Evolutionary conservation across 208 protist species (phyloP), one percentile per base, ranked within the genome.

Genomic region (Leishmania major): DNA sequence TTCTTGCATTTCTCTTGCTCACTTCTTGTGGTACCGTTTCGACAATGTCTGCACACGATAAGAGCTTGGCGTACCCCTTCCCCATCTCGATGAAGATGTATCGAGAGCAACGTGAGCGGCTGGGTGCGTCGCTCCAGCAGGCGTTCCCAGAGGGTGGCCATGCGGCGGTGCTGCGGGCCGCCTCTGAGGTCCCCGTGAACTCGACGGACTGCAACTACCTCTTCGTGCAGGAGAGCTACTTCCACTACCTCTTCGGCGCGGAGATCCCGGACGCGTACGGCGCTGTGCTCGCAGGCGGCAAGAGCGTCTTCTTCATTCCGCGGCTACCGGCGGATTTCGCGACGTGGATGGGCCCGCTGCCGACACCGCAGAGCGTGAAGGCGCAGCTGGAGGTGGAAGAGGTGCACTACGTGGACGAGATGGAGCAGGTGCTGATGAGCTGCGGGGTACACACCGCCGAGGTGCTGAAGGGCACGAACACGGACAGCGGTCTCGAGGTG

Each of bases 211-310:
- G 85, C 62, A 96, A 92, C 81, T 96, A 97, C 81, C 88, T 96
- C 51, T 98, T 97, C 79, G 88, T 95, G 75, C 97, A 99, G 86
- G 98, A 99, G 78, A 98, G 94, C 90, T 98, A 99, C 89, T 99
- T 98, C 85, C 89, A 93, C 80, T 99, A 98, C 82, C 86, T 99
- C 19, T 98, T 98, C 81, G 98, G 98, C 49, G 88, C 87, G 43
- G 90, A 95, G 62, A 91, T 96, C 79, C 94, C 96, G 22, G 96
- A 98, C 60, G 89, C 90, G 51, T 96, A 89, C 77, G 93, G 91
- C 22, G 88, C 88, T 3, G 90, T 99, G 60, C 84, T 96, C 40
- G 60, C 79, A 3, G 89, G 90, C 31, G 95, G 95, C 71, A 82
- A 37, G 28, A 91, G 89, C 25, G 82, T 96, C 35, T 45, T 99